Conservation (phyloP, 2,329 filamentous ascomycete species). For the Sclerotinia glacialis region DNA sequence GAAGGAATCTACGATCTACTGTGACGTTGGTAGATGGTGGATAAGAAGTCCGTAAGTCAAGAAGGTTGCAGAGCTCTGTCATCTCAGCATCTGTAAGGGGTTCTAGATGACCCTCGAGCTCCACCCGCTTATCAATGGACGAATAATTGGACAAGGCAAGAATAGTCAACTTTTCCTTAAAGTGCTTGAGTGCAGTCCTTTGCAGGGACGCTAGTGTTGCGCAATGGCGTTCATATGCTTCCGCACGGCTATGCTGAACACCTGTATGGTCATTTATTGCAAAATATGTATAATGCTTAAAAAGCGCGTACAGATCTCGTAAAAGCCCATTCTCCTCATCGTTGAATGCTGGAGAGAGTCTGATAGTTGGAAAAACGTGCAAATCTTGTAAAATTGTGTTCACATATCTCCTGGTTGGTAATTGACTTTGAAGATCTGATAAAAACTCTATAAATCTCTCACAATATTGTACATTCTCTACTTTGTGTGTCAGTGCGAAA, state of each 20-base stretch:
- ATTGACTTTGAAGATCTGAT: slow-evolving; percentile 84
- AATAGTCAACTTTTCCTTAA: slow-evolving; percentile 87
- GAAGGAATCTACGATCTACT: slow-evolving; percentile 60
- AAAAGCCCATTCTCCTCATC: slow-evolving; percentile 73
- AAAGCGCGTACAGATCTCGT: slow-evolving; percentile 74
- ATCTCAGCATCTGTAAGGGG: slow-evolving; percentile 74
- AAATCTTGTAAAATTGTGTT: slow-evolving; percentile 85
- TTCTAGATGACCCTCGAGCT: slow-evolving; percentile 73
- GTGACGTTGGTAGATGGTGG: slow-evolving; percentile 65
- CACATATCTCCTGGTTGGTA: slow-evolving; percentile 90
- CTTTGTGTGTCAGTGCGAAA: slow-evolving; percentile 25
- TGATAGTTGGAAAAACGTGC: slow-evolving; percentile 74
- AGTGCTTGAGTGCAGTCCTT: slow-evolving; percentile 71
- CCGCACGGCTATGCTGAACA: slow-evolving; percentile 65
- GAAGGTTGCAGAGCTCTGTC: slow-evolving; percentile 60
- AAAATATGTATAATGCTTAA: slow-evolving; percentile 85
- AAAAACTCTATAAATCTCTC: slow-evolving; percentile 92
- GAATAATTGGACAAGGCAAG: slow-evolving; percentile 90
- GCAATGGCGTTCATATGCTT: slow-evolving; percentile 80
- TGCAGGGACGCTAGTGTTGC: slow-evolving; percentile 75
- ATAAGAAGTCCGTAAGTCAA: slow-evolving; percentile 81
- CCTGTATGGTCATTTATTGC: slow-evolving; percentile 89
- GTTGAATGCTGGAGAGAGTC: slow-evolving; percentile 73
- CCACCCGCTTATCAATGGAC: slow-evolving; percentile 74
- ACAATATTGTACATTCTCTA: slow-evolving; percentile 74